Evolutionary conservation across 2,329 filamentous ascomycete species (phyloP), one percentile per base, ranked within the genome.

Genomic region (Diplodia sapinea): DNA sequence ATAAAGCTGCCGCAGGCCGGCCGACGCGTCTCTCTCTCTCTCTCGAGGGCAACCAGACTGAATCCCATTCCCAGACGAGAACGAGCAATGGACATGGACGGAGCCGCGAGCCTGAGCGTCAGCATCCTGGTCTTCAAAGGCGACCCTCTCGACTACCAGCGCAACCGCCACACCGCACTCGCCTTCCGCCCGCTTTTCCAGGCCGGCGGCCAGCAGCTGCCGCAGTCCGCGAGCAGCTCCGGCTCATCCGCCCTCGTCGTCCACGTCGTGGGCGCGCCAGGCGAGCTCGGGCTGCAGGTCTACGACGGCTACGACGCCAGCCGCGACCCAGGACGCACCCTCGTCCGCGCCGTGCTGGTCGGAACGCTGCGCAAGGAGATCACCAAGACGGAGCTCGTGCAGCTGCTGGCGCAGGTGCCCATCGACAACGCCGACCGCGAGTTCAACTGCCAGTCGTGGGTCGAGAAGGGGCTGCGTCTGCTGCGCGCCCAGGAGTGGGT

Each of bases 401-500:
- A 57, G n/a, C 7, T 66, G 52, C 40, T 66, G 23, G 51, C 51
- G 17, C 23, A 7, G 17, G 51, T 66, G 38, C 52, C 64, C 3
- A 57, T 66, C 12, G 64, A 66, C 7, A 66, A 66, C 23, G 26
- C 23, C 13, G 64, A 66, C 40, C 43, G 52, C 26, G 64, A 66
- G 47, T 66, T 66, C 64, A 66, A 66, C 40, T 66, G 64, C 52
- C 64, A 66, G 33, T 47, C 64, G 29, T 66, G 64, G 64, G 52
- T 57, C 15, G 64, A 66, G 40, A 66, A 66, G 43, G 38, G 33
- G 26, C 33, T 66, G 52, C 40, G 54, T n/a, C 29, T 49, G 40
- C 40, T 66, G 52, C 52, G 64, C 38, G 29, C 38, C 8, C 15
- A 36, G 15, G 64, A 50, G 20, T 66, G 64, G 64, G 17, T 66